phyloP scores from a whole-genome alignment of 1,284 basidiomycete species.

The Pseudozyma pruni region DNA sequence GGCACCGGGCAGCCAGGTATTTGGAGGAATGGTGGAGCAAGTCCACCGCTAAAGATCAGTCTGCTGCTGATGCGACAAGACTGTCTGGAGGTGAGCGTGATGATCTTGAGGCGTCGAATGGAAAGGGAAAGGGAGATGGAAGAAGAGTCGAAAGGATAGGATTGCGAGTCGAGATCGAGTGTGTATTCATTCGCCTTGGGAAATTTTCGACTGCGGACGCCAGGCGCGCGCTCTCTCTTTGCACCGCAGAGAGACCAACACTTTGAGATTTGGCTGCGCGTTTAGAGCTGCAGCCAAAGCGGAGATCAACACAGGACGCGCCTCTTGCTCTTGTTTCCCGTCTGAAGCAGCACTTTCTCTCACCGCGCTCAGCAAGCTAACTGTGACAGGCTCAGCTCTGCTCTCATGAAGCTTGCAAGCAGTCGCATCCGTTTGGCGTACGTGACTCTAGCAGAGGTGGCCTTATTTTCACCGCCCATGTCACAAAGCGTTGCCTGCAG shows the following conservation, averaged over 20 bases:
- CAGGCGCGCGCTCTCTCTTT: conserved; percentile 8
- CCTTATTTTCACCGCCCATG: too few species aligned
- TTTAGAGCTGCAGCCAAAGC: conserved; percentile 10
- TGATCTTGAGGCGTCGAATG: conserved; percentile 17
- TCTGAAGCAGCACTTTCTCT: too few species aligned
- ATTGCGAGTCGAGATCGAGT: background rate
- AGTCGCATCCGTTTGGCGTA: too few species aligned
- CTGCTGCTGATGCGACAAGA: conserved; percentile 12
- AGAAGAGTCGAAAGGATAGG: conserved; percentile 3
- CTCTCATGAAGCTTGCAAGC: too few species aligned
- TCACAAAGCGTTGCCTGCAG: too few species aligned
- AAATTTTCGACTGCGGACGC: conserved; percentile 1
- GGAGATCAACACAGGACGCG: conserved; percentile 16
- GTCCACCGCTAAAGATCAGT: conserved; percentile 5
- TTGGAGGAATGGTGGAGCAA: conserved; percentile 27
- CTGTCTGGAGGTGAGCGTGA: background rate
- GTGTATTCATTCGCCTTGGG: background rate
- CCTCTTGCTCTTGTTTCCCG: background rate
- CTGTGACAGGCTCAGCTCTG: too few species aligned
- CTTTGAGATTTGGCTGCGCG: conserved; percentile 11
- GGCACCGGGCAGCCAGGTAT: conserved; percentile 43
- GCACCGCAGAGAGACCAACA: conserved; percentile 23
- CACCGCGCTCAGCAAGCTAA: too few species aligned
- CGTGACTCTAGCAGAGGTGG: too few species aligned
- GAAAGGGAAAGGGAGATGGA: conserved; percentile 3